Evolutionary conservation across 2,329 filamentous ascomycete genomes (phyloP).

Genomic region (Fusarium fujikuroi): DNA sequence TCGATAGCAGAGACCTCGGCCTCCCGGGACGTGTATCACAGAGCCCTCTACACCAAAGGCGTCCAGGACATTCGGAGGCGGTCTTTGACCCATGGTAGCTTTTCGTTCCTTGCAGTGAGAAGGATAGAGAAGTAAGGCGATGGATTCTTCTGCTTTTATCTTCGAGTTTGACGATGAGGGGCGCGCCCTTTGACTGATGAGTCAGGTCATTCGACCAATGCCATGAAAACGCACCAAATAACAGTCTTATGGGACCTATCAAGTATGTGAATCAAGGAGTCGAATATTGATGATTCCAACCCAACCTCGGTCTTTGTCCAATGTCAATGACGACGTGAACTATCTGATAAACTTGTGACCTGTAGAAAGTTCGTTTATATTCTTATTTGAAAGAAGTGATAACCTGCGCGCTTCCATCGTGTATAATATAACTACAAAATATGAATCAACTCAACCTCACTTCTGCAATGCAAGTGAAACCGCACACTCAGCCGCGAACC

Average conservation of each 20-base stretch:
- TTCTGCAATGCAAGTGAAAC: constrained; percentile 2
- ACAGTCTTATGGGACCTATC: rapidly evolving
- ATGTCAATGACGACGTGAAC: no score
- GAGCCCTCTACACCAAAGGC: not conserved
- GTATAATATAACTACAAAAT: not conserved
- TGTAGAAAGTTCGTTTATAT: not conserved
- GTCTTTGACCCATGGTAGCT: not conserved
- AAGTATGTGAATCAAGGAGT: rapidly evolving
- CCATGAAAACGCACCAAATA: no score
- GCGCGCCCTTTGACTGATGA: not conserved
- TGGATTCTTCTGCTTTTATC: not conserved
- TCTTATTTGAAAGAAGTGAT: not conserved
- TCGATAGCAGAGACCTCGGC: not conserved
- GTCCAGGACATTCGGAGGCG: not conserved
- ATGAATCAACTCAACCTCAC: not conserved
- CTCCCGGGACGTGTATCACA: not conserved
- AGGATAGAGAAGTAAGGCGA: not conserved
- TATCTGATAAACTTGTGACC: rapidly evolving
- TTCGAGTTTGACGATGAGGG: not conserved
- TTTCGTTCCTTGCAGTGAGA: no score
- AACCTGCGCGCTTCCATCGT: rapidly evolving
- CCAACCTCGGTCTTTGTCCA: no score
- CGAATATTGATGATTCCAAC: rapidly evolving
- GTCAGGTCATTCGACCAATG: not conserved
- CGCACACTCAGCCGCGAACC: constrained; percentile 37